These are phyloP conservation scores for Tricholoma matsutake DNA, from an alignment of 768 basidiomycete species.

Conservation along the genomic window DNA sequence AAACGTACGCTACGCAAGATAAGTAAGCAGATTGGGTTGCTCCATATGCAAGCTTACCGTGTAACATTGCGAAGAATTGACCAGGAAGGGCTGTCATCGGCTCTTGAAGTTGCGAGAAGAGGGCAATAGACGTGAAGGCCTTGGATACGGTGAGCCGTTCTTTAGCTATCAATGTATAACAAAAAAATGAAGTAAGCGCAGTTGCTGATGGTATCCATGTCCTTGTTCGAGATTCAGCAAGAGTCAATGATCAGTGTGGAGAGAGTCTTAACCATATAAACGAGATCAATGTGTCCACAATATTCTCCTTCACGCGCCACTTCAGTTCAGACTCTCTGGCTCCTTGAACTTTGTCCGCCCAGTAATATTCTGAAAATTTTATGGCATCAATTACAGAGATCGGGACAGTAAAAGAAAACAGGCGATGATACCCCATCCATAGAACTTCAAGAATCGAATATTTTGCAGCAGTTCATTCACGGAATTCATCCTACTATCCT, in stretches of 20 bases:
- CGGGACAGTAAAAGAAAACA: not conserved
- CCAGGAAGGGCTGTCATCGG: slow-evolving; percentile 64
- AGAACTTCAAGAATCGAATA: slow-evolving; percentile 70
- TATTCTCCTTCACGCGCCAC: slow-evolving; percentile 65
- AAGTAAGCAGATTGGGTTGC: slow-evolving; percentile 4
- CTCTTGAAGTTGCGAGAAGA: slow-evolving; percentile 69
- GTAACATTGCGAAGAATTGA: slow-evolving; percentile 61
- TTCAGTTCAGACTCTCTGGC: slow-evolving; percentile 61
- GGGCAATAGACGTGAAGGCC: slow-evolving; percentile 76
- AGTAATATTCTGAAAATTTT: slow-evolving; percentile 47
- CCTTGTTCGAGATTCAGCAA: slow-evolving; percentile 34
- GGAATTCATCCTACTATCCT: slow-evolving; percentile 64
- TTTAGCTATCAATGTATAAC: slow-evolving; percentile 64
- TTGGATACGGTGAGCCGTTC: slow-evolving; percentile 71
- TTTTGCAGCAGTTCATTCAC: slow-evolving; percentile 79
- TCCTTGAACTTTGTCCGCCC: slow-evolving; percentile 51
- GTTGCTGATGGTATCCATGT: slow-evolving; percentile 73
- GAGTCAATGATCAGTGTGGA: not conserved
- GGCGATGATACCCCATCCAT: slow-evolving; percentile 61
- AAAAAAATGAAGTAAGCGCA: slow-evolving; percentile 58
- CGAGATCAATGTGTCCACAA: slow-evolving; percentile 55
- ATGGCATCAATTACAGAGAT: not conserved
- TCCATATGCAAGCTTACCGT: slow-evolving; percentile 37
- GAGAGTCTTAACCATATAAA: slow-evolving; percentile 58
- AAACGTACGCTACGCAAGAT: slow-evolving; percentile 55